A percentile compares a stretch with the other conserved stretches of the same genome.
These are phyloP conservation scores for Debaryomycetaceae sp. DNA, from an alignment of 1,139 yeast species.

Conservation along the genomic window DNA sequence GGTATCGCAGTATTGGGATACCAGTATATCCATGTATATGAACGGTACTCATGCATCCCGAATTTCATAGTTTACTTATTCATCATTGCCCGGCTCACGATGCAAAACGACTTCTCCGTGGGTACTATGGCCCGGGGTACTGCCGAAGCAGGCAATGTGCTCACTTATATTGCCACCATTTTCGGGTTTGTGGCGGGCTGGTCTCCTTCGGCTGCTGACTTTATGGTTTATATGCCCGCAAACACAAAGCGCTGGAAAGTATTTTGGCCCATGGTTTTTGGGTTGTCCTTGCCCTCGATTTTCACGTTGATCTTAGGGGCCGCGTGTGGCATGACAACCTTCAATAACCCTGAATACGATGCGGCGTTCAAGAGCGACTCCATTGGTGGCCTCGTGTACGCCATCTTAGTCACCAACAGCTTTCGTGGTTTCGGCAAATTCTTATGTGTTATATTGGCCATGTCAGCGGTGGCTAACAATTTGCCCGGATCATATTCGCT, in stretches of 20 bases:
- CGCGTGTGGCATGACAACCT: conserved; percentile 25
- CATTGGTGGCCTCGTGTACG: conserved; percentile 27
- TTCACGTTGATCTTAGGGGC: conserved; percentile 27
- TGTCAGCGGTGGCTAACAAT: conserved; percentile 26
- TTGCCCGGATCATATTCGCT: conserved; percentile 28
- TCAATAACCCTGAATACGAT: conserved; percentile 16
- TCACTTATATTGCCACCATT: conserved; percentile 22
- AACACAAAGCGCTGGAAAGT: conserved; percentile 23
- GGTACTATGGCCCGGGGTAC: conserved; percentile 32
- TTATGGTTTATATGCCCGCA: conserved; percentile 25
- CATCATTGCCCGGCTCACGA: conserved; percentile 23
- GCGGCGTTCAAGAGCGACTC: conserved; percentile 18
- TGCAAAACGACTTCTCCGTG: conserved; percentile 19
- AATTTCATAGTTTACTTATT: conserved; percentile 23
- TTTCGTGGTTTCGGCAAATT: conserved; percentile 29
- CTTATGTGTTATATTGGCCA: conserved; percentile 25
- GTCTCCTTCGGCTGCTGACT: conserved; percentile 29
- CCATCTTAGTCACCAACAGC: conserved; percentile 23
- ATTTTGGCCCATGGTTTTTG: conserved; percentile 22
- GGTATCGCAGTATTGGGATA: conserved; percentile 26
- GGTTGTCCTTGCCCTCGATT: conserved; percentile 23
- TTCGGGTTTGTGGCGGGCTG: conserved; percentile 31
- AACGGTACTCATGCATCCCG: conserved; percentile 27
- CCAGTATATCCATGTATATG: conserved; percentile 24
- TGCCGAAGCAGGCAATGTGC: conserved; percentile 31